Percentiles rank a stretch among this genome's conserved stretches.
Conservation (phyloP, 1,284 basidiomycete genomes). For the Leccinum pachyderme region DNA sequence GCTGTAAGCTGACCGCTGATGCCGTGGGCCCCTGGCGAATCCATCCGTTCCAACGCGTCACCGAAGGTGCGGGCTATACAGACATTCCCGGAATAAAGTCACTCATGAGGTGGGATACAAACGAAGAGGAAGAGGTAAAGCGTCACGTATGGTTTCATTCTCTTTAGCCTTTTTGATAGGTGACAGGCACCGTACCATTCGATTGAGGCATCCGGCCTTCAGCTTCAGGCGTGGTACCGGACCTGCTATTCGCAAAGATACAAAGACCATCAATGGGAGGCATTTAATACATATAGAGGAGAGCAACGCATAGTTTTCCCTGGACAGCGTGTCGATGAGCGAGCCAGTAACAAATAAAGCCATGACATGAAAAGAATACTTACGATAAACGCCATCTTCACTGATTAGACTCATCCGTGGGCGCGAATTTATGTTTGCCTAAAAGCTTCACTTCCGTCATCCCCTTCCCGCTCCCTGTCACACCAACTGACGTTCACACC, state of each 20-base stretch:
- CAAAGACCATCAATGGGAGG: conserved; percentile 21
- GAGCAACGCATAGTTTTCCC: conserved; percentile 16
- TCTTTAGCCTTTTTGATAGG: conserved; percentile 15
- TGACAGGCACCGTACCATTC: conserved; percentile 13
- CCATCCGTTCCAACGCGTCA: conserved; percentile 24
- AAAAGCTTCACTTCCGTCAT: conserved; percentile 80
- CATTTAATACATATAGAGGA: conserved; percentile 28
- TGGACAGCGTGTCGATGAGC: conserved; percentile 11
- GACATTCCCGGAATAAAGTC: conserved; percentile 18
- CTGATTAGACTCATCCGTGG: conserved; percentile 40
- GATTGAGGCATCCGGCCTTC: conserved; percentile 10
- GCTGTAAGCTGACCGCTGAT: conserved; percentile 11
- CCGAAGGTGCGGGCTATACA: conserved; percentile 32
- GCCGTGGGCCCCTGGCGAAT: conserved; percentile 14
- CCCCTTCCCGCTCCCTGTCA: conserved; percentile 90
- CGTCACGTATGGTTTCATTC: conserved; percentile 29
- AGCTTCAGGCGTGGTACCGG: conserved; percentile 9
- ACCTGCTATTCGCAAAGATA: conserved; percentile 30
- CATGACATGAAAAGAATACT: conserved; percentile 4
- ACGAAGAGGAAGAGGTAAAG: conserved; percentile 17
- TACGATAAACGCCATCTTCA: conserved; percentile 18
- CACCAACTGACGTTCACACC: conserved; percentile 68
- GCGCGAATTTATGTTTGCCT: conserved; percentile 80
- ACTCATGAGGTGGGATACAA: conserved; percentile 24
- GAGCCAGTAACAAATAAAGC: background rate